Percentiles rank a stretch among this genome's conserved stretches.
Evolutionary conservation across 73 alveolate genomes (phyloP).

Genomic region (Paramecium tetraurelia): DNA sequence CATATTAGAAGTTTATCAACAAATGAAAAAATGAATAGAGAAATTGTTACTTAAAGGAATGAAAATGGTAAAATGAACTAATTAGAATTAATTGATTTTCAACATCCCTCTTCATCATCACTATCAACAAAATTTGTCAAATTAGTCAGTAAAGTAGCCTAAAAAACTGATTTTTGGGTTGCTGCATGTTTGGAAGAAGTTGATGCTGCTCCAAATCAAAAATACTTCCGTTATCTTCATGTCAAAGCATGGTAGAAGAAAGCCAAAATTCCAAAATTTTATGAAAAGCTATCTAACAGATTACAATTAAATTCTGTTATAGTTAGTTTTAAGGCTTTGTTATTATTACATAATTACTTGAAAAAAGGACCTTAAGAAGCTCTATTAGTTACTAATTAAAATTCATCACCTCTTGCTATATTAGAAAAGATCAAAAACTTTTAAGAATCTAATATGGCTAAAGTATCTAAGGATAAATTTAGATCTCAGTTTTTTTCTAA

Average conservation of each 20-base stretch:
- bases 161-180: conserved; percentile 56
- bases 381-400: neutral
- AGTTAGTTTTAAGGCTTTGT: conserved; percentile 28
- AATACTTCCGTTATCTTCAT: conserved; percentile 19
- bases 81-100: neutral
- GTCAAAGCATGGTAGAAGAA: conserved; percentile 63
- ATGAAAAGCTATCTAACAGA: conserved; percentile 12
- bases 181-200: conserved; percentile 39
- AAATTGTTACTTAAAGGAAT: neutral
- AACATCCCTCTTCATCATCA: neutral
- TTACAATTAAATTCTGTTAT: conserved; percentile 20
- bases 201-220: conserved; percentile 53
- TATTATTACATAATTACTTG: conserved; percentile 42
- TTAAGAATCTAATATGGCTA: neutral
- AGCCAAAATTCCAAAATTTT: conserved; percentile 49
- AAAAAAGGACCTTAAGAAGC: conserved; percentile 59
- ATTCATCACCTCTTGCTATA: conserved; percentile 22
- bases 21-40: neutral
- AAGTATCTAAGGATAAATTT: conserved; percentile 48
- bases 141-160: neutral
- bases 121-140: neutral
- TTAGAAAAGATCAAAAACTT: neutral
- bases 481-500: conserved; percentile 12
- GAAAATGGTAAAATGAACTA: neutral
- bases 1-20: neutral